Percentiles rank a stretch among this genome's conserved stretches.
These are phyloP conservation scores for Neonectria sp. DNA, from an alignment of 2,329 filamentous ascomycete genomes.

Conservation along the genomic window DNA sequence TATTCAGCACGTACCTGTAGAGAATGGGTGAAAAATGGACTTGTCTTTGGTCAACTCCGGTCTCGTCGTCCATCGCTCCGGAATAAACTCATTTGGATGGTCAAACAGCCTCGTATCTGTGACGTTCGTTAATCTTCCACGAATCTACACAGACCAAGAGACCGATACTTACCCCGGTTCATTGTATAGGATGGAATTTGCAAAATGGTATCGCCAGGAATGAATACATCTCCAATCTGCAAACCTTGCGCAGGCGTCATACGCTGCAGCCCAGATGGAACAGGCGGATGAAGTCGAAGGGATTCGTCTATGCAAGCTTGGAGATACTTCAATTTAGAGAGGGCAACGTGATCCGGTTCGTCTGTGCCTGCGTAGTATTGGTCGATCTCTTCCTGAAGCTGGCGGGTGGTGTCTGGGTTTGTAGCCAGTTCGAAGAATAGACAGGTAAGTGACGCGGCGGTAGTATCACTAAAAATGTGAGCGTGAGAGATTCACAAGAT, in stretches of 20 bases:
- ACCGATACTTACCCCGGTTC: constrained; percentile 23
- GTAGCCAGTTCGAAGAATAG: constrained; percentile 24
- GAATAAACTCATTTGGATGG: constrained; percentile 32
- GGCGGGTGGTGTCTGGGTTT: background rate
- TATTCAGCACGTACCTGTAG: constrained; percentile 16
- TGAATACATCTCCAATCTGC: constrained; percentile 11
- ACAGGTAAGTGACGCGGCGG: constrained; percentile 25
- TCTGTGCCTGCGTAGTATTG: constrained; percentile 1
- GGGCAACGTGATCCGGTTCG: background rate
- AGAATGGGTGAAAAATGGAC: constrained; percentile 30
- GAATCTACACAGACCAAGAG: no score
- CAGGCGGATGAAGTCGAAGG: constrained; percentile 33
- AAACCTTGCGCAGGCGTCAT: constrained; percentile 11
- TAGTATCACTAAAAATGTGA: constrained; percentile 34
- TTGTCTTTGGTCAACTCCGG: constrained; percentile 29
- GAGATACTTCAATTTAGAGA: constrained; percentile 30
- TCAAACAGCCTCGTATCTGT: constrained; percentile 33
- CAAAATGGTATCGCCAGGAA: constrained; percentile 16
- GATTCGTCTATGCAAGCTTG: constrained; percentile 41
- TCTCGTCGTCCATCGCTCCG: constrained; percentile 34
- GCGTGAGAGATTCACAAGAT: background rate
- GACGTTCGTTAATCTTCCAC: background rate
- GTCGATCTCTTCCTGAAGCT: constrained; percentile 29
- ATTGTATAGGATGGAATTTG: constrained; percentile 15
- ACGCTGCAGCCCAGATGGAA: constrained; percentile 27